These are phyloP conservation scores for Monilinia aucupariae DNA, from an alignment of 2,329 filamentous ascomycete species.

Conservation along the genomic window DNA sequence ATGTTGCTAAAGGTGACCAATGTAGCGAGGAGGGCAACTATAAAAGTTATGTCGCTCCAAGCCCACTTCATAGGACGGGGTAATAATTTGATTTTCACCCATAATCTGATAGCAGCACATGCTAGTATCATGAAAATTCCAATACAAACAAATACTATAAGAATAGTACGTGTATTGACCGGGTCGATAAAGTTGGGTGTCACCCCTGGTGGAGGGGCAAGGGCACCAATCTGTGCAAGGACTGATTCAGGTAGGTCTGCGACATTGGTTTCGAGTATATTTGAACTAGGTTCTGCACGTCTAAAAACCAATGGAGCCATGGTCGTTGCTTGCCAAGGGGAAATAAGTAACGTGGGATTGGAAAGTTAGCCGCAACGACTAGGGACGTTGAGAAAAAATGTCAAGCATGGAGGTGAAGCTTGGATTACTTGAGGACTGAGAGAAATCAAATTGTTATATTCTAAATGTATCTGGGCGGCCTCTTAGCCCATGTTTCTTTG, in stretches of 20 bases:
- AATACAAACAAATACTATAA: neutral
- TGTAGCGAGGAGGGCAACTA: neutral
- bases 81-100: neutral
- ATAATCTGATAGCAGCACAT: neutral
- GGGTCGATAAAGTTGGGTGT: neutral
- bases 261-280: neutral
- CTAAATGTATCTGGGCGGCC: too few species aligned
- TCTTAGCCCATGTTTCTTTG: too few species aligned
- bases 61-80: neutral
- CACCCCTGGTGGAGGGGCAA: neutral
- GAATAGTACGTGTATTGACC: neutral
- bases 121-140: neutral
- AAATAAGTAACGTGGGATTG: neutral
- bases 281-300: too few species aligned
- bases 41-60: neutral
- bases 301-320: neutral
- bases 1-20: neutral
- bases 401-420: too few species aligned
- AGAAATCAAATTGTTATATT: too few species aligned
- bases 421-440: too few species aligned
- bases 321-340: neutral
- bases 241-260: neutral
- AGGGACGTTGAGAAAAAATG: too few species aligned
- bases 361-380: neutral
- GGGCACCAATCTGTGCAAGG: neutral